Percentiles rank a stretch among this genome's conserved stretches.
These are phyloP conservation scores for Fusarium sp. DNA, from an alignment of 2,329 filamentous ascomycete species.

Conservation along the genomic window DNA sequence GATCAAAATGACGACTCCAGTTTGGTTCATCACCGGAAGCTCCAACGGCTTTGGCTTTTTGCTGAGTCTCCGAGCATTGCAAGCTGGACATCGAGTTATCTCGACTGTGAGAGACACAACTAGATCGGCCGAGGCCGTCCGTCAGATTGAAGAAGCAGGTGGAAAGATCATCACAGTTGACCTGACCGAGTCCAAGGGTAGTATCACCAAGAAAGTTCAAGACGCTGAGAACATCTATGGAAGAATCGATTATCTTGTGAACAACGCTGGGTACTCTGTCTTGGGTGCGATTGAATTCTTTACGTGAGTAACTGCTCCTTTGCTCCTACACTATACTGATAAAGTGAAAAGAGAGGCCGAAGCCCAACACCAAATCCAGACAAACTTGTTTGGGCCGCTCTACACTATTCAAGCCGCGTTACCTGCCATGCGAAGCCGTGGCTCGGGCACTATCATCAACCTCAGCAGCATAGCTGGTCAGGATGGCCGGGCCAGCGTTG, in stretches of 20 bases:
- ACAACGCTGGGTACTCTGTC: conserved; percentile 60
- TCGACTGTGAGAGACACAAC: conserved; percentile 31
- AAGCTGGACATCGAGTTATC: conserved; percentile 37
- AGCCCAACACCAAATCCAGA: conserved; percentile 55
- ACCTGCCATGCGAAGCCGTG: conserved; percentile 57
- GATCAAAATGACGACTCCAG: conserved; percentile 35
- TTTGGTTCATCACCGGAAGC: conserved; percentile 43
- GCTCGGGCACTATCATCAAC: conserved; percentile 58
- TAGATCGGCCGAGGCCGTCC: conserved; percentile 31
- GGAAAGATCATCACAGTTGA: conserved; percentile 48
- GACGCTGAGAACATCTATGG: conserved; percentile 44
- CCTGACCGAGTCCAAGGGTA: conserved; percentile 40
- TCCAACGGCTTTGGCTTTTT: conserved; percentile 42
- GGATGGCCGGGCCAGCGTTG: conserved; percentile 52
- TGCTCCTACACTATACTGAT: conserved; percentile 6
- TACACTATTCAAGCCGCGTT: conserved; percentile 60
- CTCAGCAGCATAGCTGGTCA: conserved; percentile 59
- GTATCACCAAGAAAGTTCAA: conserved; percentile 40
- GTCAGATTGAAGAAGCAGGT: conserved; percentile 38
- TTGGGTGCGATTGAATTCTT: conserved; percentile 42
- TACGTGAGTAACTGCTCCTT: conserved; percentile 31
- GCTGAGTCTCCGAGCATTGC: conserved; percentile 32
- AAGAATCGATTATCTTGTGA: conserved; percentile 62
- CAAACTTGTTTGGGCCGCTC: conserved; percentile 62
- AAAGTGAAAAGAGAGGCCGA: conserved; percentile 49